phyloP scores from a whole-genome alignment of 108 stramenopile genomes.

The Nannochloropsis gaditana region DNA sequence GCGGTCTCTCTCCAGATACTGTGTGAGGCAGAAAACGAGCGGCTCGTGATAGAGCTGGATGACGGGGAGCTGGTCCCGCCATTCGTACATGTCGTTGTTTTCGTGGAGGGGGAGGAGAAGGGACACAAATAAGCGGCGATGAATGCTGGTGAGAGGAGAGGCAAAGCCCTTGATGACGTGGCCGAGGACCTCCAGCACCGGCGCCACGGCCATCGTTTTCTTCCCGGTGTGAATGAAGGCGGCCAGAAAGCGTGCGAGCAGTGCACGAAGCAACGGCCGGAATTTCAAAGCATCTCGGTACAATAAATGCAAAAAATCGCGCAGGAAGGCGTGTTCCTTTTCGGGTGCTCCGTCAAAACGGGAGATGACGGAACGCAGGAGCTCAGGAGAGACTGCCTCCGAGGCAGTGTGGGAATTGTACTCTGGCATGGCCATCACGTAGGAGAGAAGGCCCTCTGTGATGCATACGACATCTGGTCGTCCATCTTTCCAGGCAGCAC shows the following conservation, averaged over 20 bases:
- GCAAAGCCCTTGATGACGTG: not conserved
- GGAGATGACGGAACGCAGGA: not conserved
- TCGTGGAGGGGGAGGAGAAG: conserved; percentile 34
- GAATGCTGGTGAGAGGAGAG: conserved; percentile 1
- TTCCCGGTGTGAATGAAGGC: not conserved
- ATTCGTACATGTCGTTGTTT: conserved; percentile 36
- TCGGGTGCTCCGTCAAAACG: not conserved
- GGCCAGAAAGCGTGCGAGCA: not conserved
- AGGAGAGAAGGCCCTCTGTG: not conserved
- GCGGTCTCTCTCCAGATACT: not conserved
- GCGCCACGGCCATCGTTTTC: not conserved
- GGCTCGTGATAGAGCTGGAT: conserved; percentile 35
- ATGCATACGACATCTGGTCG: not conserved
- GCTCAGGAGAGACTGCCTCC: not conserved
- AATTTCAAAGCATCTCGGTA: not conserved
- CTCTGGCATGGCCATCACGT: conserved; percentile 17
- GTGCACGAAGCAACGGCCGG: not conserved
- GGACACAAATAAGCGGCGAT: not conserved
- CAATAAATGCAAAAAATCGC: not conserved
- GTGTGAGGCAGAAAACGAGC: conserved; percentile 15
- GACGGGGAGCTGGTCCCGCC: conserved; percentile 38
- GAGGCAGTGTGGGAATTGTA: not conserved
- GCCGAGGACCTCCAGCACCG: not conserved
- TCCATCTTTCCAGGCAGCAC: not conserved
- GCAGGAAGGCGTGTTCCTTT: not conserved